phyloP scores from a whole-genome alignment of 148 eudicot genomes.

The Rhododendron kiyosumense region DNA sequence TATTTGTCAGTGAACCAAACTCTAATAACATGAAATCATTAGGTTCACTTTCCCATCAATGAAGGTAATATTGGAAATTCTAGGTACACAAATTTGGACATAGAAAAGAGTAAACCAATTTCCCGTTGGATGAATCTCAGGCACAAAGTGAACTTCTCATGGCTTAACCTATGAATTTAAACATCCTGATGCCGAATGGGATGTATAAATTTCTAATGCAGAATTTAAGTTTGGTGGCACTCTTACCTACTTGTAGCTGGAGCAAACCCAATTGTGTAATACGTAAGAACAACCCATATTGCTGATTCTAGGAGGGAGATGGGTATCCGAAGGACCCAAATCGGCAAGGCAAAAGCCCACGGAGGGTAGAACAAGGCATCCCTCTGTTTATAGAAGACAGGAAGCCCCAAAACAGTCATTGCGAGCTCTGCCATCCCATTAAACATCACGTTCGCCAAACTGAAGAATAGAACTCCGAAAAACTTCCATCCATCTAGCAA shows the following conservation, averaged over 20 bases:
- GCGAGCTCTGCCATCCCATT: slow-evolving; percentile 43
- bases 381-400: slow-evolving; percentile 37
- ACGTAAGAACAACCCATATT: slow-evolving; percentile 42
- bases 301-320: slow-evolving; percentile 36
- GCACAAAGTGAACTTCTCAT: neutral
- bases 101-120: neutral
- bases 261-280: slow-evolving; percentile 43
- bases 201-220: neutral
- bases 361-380: slow-evolving; percentile 37
- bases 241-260: slow-evolving; percentile 38
- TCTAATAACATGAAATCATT: neutral
- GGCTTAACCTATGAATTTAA: neutral
- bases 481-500: slow-evolving; percentile 31
- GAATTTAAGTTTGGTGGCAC: neutral
- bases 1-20: neutral
- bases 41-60: neutral
- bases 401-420: slow-evolving; percentile 31
- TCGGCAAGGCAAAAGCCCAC: slow-evolving; percentile 47
- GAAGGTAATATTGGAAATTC: neutral
- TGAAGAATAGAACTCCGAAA: slow-evolving; percentile 42
- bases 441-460: slow-evolving; percentile 41
- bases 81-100: neutral
- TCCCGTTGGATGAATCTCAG: neutral
- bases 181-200: neutral
- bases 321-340: slow-evolving; percentile 43